Evolutionary conservation across 2,329 filamentous ascomycete species (phyloP).

Genomic region (Penicillium frequentans): DNA sequence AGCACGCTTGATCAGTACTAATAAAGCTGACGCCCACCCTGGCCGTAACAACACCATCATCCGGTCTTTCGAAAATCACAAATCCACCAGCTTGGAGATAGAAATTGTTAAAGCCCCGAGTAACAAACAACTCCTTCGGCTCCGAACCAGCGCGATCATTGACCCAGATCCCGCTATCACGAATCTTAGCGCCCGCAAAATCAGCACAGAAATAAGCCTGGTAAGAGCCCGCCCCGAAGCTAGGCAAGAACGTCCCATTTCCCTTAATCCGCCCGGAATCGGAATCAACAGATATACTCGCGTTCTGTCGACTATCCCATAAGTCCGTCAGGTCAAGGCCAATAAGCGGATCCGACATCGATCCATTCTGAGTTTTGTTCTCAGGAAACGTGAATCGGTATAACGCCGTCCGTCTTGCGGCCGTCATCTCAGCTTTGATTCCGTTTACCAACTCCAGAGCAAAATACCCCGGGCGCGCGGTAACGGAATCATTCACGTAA

Average conservation of each 20-base stretch:
- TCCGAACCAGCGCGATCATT: conserved; percentile 58
- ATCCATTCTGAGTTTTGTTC: conserved; percentile 16
- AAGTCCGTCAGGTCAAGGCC: conserved; percentile 64
- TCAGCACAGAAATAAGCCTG: conserved; percentile 64
- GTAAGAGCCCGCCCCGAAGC: conserved; percentile 63
- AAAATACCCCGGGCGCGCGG: conserved; percentile 63
- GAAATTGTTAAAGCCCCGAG: conserved; percentile 55
- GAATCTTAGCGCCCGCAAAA: conserved; percentile 56
- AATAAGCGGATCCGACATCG: conserved; percentile 54
- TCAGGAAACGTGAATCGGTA: conserved; percentile 65
- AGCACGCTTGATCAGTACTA: conserved; percentile 62
- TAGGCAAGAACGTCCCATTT: conserved; percentile 59
- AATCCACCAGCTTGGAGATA: conserved; percentile 61
- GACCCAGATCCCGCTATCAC: conserved; percentile 61
- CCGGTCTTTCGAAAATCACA: conserved; percentile 56
- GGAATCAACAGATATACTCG: conserved; percentile 53
- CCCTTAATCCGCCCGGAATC: conserved; percentile 60
- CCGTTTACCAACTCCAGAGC: conserved; percentile 57
- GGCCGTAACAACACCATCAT: conserved; percentile 53
- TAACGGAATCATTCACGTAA: conserved; percentile 53
- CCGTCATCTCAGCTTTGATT: conserved; percentile 64
- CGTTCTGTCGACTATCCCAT: conserved; percentile 60
- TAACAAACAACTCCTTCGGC: conserved; percentile 54
- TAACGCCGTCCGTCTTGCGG: conserved; percentile 59
- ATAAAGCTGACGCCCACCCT: conserved; percentile 69